Evolutionary conservation across 1,139 yeast species (phyloP).

Genomic region (Debaryomycetaceae sp.): DNA sequence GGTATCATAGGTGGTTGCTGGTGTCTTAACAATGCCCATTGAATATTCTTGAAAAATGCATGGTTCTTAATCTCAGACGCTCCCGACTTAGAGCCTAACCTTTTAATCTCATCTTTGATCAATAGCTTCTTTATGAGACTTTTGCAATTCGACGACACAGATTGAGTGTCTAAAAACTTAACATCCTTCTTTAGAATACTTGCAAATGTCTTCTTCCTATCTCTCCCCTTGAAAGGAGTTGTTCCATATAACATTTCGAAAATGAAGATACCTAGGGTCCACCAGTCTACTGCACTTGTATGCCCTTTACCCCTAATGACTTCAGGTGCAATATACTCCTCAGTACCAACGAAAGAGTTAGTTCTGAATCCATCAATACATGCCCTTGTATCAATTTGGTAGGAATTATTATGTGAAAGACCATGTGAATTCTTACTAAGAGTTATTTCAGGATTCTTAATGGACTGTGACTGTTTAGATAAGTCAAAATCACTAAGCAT

Average conservation of each 20-base stretch:
- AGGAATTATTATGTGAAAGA: constrained; percentile 17
- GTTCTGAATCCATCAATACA: constrained; percentile 96
- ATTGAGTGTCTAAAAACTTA: constrained; percentile 55
- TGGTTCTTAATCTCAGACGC: constrained; percentile 93
- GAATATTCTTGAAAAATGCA: constrained; percentile 82
- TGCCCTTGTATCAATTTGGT: constrained; percentile 79
- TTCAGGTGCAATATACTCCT: constrained; percentile 97
- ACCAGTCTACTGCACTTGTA: constrained; percentile 98
- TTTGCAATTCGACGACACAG: constrained; percentile 72
- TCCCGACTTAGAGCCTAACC: constrained; percentile 89
- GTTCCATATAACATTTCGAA: constrained; percentile 95
- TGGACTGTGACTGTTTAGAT: constrained; percentile 80
- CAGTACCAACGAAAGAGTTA: constrained; percentile 96
- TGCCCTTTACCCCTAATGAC: constrained; percentile 97
- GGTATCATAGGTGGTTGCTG: constrained; percentile 96
- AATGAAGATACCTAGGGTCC: constrained; percentile 92
- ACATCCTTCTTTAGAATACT: constrained; percentile 84
- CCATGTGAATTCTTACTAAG: constrained; percentile 28
- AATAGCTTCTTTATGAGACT: constrained; percentile 74
- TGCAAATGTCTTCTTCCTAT: constrained; percentile 84
- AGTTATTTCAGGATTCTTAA: constrained; percentile 52
- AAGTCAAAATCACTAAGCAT: constrained; percentile 97
- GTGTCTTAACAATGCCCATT: constrained; percentile 92
- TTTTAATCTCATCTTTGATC: constrained; percentile 81
- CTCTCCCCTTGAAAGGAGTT: constrained; percentile 92